Conservation (phyloP, 768 basidiomycete genomes). For the Rhodotorula sphaerocarpa region DNA sequence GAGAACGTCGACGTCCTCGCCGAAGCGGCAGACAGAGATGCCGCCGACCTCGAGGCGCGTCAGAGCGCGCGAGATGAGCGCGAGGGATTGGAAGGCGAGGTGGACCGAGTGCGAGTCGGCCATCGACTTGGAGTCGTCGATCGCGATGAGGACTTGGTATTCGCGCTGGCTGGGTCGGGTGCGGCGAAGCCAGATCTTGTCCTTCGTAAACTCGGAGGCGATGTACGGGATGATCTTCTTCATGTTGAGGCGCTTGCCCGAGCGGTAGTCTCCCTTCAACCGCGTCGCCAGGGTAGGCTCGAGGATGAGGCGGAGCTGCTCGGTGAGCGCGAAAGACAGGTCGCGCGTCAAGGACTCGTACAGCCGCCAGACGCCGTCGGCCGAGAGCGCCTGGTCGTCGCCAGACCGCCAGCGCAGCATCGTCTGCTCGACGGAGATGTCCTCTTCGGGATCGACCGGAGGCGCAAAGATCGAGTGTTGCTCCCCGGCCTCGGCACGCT, state of each 20-base stretch:
- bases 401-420: constrained; percentile 56
- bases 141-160: constrained; percentile 86
- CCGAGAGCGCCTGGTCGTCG: constrained; percentile 53
- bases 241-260: constrained; percentile 96
- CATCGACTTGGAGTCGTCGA: constrained; percentile 97
- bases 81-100: constrained; percentile 87
- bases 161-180: constrained; percentile 88
- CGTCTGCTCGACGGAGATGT: constrained; percentile 49
- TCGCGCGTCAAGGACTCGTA: constrained; percentile 87
- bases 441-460: constrained; percentile 37
- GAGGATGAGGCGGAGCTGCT: constrained; percentile 90
- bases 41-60: constrained; percentile 92
- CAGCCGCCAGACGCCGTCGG: constrained; percentile 76
- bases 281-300: constrained; percentile 91
- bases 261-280: constrained; percentile 91
- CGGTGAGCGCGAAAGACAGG: constrained; percentile 82
- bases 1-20: constrained; percentile 73
- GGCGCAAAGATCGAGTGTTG: constrained; percentile 42
- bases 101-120: constrained; percentile 84
- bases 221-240: constrained; percentile 97
- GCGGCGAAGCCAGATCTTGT: constrained; percentile 95
- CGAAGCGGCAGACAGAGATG: constrained; percentile 81
- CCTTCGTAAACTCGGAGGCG: constrained; percentile 96
- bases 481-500: constrained; percentile 51
- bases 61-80: constrained; percentile 80